Conservation (phyloP, 495 filamentous ascomycete genomes). For the Aspergillus indologenus region DNA sequence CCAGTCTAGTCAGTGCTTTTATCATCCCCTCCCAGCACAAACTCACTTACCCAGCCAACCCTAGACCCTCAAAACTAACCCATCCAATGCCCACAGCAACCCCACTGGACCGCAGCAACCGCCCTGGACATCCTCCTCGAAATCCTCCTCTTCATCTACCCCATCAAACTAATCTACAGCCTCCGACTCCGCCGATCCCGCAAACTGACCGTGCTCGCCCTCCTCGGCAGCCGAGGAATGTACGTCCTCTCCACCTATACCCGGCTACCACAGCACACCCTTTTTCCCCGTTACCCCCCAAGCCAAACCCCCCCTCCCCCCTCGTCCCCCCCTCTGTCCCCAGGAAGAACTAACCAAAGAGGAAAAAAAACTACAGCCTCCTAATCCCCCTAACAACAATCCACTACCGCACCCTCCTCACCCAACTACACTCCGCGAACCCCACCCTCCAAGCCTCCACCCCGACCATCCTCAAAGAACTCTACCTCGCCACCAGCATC, state of each 20-base stretch:
- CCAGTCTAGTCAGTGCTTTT: conserved; percentile 10
- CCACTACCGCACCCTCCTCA: conserved; percentile 20
- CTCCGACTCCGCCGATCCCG: conserved; percentile 18
- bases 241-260: too few relatives aligned
- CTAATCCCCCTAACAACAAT: conserved; percentile 28
- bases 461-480: conserved; percentile 24
- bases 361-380: too few relatives aligned
- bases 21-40: background rate
- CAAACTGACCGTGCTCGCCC: conserved; percentile 19
- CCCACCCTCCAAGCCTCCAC: conserved; percentile 24
- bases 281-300: background rate
- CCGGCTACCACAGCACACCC: too few relatives aligned
- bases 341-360: conserved; percentile 9
- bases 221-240: conserved; percentile 26
- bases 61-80: background rate
- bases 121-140: conserved; percentile 26
- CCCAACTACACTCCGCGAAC: conserved; percentile 18
- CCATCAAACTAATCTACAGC: conserved; percentile 18
- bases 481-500: conserved; percentile 26
- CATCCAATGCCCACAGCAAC: conserved; percentile 16
- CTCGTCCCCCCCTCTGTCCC: too few relatives aligned
- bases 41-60: background rate
- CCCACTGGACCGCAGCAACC: conserved; percentile 26
- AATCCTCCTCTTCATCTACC: conserved; percentile 18
- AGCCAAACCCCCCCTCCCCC: too few relatives aligned